Evolutionary conservation across 2,329 filamentous ascomycete genomes (phyloP), one percentile per base, ranked within the genome.

Genomic region (Fusarium chuoi): DNA sequence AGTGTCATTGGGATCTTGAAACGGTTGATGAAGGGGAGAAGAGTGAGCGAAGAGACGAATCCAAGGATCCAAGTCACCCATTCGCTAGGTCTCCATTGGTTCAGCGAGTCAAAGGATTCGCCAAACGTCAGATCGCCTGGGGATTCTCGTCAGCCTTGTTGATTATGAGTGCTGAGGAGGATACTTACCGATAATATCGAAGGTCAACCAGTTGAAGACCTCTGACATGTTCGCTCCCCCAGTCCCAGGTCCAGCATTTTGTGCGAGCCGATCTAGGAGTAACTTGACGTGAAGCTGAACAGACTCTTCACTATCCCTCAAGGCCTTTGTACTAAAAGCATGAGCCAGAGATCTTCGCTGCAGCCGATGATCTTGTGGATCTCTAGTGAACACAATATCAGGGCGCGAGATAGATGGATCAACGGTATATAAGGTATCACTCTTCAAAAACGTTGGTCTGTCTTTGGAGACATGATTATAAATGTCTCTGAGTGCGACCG

Each of bases 401-500:
- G 62, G 69, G 1, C 62, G 56, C 1, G 41, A 9, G 20, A 61
- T 30, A 13, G 55, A 49, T 1, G 70, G 57, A 6, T 68, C 58
- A 6, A 22, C 17, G 2, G 65, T 42, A 12, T 73, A 75, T 15
- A 75, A 63, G 15, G 20, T 36, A 5, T 61, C 61, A 30, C 55
- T 65, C 33, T 75, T 75, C 3, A 62, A n/a, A 4, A 75, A 75
- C 8, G 20, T 30, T 5, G 5, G 20, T 3, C 46, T 70, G 0
- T 65, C 62, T n/a, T 75, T 73, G 3, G 62, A 55, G 7, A 8
- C n/a, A n/a, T 70, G 68, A 14, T 49, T 62, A 10, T 73, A 75
- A 3, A 78, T 78, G 3, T 78, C 75, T 5, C 56, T 73, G 30
- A 65, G 66, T 6, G 77, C 74, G 8, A 38, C 22, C 5, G 49